These are phyloP conservation scores for Penicillium janthinellum DNA, from an alignment of 2,329 filamentous ascomycete genomes.

Conservation along the genomic window DNA sequence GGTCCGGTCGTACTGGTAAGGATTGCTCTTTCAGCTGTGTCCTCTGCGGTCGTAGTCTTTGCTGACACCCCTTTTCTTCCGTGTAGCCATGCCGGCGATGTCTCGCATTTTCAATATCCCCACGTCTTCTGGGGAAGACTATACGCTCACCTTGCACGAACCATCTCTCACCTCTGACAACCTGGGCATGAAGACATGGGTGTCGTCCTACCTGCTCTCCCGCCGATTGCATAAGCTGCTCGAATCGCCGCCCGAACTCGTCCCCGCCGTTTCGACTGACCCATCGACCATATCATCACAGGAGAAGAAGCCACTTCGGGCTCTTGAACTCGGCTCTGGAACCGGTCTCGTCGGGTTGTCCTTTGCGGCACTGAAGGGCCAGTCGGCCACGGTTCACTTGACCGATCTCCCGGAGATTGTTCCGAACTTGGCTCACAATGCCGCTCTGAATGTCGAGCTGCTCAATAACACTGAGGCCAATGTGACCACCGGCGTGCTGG, in stretches of 20 bases:
- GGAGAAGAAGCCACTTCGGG: slow-evolving; percentile 33
- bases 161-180: slow-evolving; percentile 86
- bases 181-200: slow-evolving; percentile 94
- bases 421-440: slow-evolving; percentile 76
- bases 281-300: slow-evolving; percentile 21
- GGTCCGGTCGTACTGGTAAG: slow-evolving; percentile 74
- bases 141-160: slow-evolving; percentile 76
- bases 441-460: slow-evolving; percentile 61
- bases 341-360: slow-evolving; percentile 90
- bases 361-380: slow-evolving; percentile 69
- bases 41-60: neutral
- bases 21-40: neutral
- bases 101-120: slow-evolving; percentile 63
- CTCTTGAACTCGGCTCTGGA: slow-evolving; percentile 83
- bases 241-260: slow-evolving; percentile 35
- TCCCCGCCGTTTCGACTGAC: slow-evolving; percentile 29
- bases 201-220: slow-evolving; percentile 82
- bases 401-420: slow-evolving; percentile 86
- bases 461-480: slow-evolving; percentile 59
- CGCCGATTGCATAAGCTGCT: slow-evolving; percentile 61
- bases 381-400: slow-evolving; percentile 63
- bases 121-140: slow-evolving; percentile 42
- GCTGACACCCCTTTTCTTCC: slow-evolving; percentile 17
- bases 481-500: slow-evolving; percentile 66
- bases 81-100: slow-evolving; percentile 62